Evolutionary conservation across 2,329 filamentous ascomycete genomes (phyloP).

Genomic region (Tetracladium maxilliforme): DNA sequence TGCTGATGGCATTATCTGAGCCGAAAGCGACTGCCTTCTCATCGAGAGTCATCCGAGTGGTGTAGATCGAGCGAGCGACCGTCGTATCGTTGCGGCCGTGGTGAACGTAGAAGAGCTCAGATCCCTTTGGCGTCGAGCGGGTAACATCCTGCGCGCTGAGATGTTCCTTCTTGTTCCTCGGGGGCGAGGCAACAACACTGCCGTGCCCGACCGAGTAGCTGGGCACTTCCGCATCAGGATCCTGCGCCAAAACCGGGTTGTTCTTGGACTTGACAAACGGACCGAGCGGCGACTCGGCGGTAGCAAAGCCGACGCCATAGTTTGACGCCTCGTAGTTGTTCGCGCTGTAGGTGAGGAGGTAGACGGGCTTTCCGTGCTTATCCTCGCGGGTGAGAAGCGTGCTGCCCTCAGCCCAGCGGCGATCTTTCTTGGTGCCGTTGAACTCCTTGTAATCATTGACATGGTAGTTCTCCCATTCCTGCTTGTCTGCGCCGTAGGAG

Average conservation of each 20-base stretch:
- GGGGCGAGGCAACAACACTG: too few species aligned
- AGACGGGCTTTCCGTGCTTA: slow-evolving; percentile 11
- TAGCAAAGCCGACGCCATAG: slow-evolving; percentile 19
- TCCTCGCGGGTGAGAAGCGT: slow-evolving; percentile 12
- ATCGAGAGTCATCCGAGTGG: too few species aligned
- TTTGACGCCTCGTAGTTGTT: slow-evolving; percentile 21
- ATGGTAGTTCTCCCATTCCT: slow-evolving; percentile 20
- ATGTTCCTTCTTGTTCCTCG: too few species aligned
- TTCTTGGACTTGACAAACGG: slow-evolving; percentile 16
- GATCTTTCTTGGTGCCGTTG: slow-evolving; percentile 18
- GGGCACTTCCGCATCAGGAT: too few species aligned
- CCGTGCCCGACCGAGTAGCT: too few species aligned
- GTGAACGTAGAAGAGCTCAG: too few species aligned
- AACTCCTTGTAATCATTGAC: slow-evolving; percentile 17
- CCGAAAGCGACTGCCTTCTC: too few species aligned
- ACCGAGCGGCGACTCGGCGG: slow-evolving; percentile 14
- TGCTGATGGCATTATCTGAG: too few species aligned
- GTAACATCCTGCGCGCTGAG: too few species aligned
- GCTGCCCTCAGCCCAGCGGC: slow-evolving; percentile 20
- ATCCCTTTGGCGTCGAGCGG: too few species aligned
- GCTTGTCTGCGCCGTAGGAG: slow-evolving; percentile 17
- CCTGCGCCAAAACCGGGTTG: slow-evolving; percentile 17
- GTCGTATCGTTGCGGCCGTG: too few species aligned
- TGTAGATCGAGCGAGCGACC: too few species aligned
- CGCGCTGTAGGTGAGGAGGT: slow-evolving; percentile 16